Evolutionary conservation across 345 rosid species (phyloP).

Genomic region (Diplotaxis tenuifolia): DNA sequence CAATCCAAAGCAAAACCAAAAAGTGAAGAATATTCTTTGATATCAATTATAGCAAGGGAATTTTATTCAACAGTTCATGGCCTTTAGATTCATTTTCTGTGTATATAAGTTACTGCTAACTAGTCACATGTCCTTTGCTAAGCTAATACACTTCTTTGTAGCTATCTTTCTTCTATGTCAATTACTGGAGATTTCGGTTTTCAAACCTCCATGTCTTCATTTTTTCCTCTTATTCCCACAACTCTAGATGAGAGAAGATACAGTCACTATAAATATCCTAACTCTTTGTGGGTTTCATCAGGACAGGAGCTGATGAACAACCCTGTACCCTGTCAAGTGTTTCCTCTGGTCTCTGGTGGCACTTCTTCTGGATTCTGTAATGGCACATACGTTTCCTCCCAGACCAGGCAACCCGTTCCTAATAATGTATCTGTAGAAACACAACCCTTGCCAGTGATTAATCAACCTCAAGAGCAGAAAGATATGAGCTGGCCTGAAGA

Average conservation of each 20-base stretch:
- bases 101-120: slow-evolving; percentile 22
- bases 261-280: slow-evolving; percentile 35
- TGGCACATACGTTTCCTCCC: slow-evolving; percentile 43
- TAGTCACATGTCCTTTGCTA: slow-evolving; percentile 23
- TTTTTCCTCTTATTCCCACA: slow-evolving; percentile 39
- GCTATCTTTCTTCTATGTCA: slow-evolving; percentile 20
- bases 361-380: slow-evolving; percentile 36
- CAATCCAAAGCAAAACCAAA: slow-evolving; percentile 10
- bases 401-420: slow-evolving; percentile 44
- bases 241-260: slow-evolving; percentile 41
- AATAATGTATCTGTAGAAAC: slow-evolving; percentile 37
- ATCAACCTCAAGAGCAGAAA: slow-evolving; percentile 44
- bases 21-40: slow-evolving; percentile 27
- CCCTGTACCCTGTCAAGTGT: slow-evolving; percentile 37
- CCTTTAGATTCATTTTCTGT: neutral
- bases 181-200: slow-evolving; percentile 25
- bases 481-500: slow-evolving; percentile 53
- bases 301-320: slow-evolving; percentile 49
- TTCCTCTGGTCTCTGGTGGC: slow-evolving; percentile 40
- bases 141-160: slow-evolving; percentile 8
- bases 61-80: slow-evolving; percentile 3
- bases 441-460: slow-evolving; percentile 35
- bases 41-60: slow-evolving; percentile 6
- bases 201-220: slow-evolving; percentile 44
- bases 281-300: slow-evolving; percentile 44